Conservation (phyloP, 768 basidiomycete species). For the Suillus ampliporus region DNA sequence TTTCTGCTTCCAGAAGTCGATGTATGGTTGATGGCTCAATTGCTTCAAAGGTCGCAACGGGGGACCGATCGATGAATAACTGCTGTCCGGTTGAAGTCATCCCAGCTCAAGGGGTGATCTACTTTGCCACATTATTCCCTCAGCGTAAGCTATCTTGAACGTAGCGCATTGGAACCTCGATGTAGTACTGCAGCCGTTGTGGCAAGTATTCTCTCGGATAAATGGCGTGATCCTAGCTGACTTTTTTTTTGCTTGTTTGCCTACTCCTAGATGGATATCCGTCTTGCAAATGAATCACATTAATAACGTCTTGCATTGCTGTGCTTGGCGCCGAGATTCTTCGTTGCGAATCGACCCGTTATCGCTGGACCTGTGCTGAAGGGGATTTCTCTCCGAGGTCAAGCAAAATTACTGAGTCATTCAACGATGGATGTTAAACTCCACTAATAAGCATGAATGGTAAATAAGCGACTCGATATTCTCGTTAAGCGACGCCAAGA, state of each 20-base stretch:
- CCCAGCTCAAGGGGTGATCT: not conserved
- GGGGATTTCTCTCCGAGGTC: not conserved
- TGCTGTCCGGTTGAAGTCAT: not conserved
- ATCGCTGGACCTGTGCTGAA: not conserved
- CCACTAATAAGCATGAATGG: not conserved
- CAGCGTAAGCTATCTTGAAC: no score
- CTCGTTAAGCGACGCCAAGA: not conserved
- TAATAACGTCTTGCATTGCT: not conserved
- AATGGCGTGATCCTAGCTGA: not conserved
- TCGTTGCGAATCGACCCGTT: not conserved
- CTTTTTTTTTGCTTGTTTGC: not conserved
- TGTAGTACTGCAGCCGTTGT: not conserved
- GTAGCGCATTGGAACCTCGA: not conserved
- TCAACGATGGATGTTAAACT: not conserved
- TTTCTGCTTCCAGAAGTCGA: not conserved
- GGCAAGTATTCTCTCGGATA: constrained; percentile 1
- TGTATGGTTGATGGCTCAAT: not conserved
- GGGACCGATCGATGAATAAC: not conserved
- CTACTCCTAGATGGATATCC: not conserved
- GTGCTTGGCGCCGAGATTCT: not conserved
- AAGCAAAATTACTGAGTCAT: not conserved
- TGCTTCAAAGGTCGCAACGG: no score
- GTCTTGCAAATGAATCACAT: no score
- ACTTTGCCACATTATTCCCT: not conserved
- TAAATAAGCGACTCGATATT: not conserved